A percentile compares a stretch with the other conserved stretches of the same genome.
These are phyloP conservation scores for Apiospora pterosperma DNA, from an alignment of 2,329 filamentous ascomycete genomes.

Conservation along the genomic window DNA sequence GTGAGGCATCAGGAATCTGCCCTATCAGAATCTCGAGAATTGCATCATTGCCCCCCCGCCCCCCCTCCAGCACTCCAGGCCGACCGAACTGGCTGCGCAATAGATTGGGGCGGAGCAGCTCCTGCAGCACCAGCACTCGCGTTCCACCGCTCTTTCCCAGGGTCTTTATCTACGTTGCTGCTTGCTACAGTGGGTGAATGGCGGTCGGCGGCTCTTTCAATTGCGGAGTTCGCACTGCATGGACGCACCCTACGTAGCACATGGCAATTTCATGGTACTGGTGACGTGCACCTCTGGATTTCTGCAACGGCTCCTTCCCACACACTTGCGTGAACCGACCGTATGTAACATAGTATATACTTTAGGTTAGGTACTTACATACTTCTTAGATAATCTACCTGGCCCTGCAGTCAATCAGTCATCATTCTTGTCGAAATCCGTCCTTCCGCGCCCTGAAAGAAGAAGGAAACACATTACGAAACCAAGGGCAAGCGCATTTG, in stretches of 20 bases:
- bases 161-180: slow-evolving; percentile 9
- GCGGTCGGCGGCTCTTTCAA: slow-evolving; percentile 8
- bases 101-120: slow-evolving; percentile 9
- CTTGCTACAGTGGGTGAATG: slow-evolving; percentile 8
- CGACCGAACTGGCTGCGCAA: neutral
- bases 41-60: neutral
- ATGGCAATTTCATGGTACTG: neutral
- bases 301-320: neutral
- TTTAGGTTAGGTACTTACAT: neutral
- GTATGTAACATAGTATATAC: neutral
- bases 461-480: neutral
- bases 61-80: neutral
- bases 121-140: slow-evolving; percentile 6
- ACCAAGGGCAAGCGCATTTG: neutral
- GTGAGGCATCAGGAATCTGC: neutral
- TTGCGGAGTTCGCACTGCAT: neutral
- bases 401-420: no score
- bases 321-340: neutral
- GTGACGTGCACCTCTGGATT: neutral
- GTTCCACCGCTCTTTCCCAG: slow-evolving; percentile 10
- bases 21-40: neutral
- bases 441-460: neutral
- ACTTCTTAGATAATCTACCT: no score
- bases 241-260: neutral
- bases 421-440: neutral